Evolutionary conservation across 2,329 filamentous ascomycete genomes (phyloP), one percentile per base, ranked within the genome.

Genomic region (Apiospora rasikravindrae): DNA sequence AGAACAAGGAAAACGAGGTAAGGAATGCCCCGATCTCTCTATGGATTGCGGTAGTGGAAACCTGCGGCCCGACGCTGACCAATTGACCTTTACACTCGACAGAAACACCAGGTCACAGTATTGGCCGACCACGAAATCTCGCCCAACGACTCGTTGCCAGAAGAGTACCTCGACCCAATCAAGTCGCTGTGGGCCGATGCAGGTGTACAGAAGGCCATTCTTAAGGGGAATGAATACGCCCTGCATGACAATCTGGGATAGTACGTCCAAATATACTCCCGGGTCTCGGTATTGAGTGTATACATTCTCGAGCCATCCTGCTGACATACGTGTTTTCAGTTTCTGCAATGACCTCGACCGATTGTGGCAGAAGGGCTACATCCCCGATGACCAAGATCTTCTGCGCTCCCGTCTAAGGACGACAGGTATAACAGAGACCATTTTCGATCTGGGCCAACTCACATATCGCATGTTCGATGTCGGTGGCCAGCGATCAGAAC

Each of bases 381-480:
- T 98, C 26, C 96, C 96, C 22, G 94, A 93, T 80, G 95, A 98
- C 81, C 96, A 98, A 84, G 96, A 98, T 84, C 93, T 98, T 77
- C 88, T 98, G 70, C 94, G 96, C 77, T 96, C 95, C 70, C 90
- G 96, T 81, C 84, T 98, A 82, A 90, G 95, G 78, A 98, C 96
- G 24, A 98, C 96, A 2, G 96, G 96, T 77, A 98, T 98, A 78
- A 98, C 94, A 69, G 96, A 98, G 83, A 98, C 95, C 2, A 89
- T 96, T 74, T 98, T 98, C 82, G 94, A 97, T 81, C 88, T 97
- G 19, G 95, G 95, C 73, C 92, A 96, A 79, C 89, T 98, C 78
- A 97, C 95, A 75, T 98, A 98, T 84, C 93, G 95, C 78, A 98
- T 98, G 95, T 97, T 97, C 83, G 95, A 98, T 79, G 95, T 97